Percentiles rank a stretch among this genome's conserved stretches.
Evolutionary conservation across 2,329 filamentous ascomycete genomes (phyloP).

Genomic region (Cercospora berteroae): DNA sequence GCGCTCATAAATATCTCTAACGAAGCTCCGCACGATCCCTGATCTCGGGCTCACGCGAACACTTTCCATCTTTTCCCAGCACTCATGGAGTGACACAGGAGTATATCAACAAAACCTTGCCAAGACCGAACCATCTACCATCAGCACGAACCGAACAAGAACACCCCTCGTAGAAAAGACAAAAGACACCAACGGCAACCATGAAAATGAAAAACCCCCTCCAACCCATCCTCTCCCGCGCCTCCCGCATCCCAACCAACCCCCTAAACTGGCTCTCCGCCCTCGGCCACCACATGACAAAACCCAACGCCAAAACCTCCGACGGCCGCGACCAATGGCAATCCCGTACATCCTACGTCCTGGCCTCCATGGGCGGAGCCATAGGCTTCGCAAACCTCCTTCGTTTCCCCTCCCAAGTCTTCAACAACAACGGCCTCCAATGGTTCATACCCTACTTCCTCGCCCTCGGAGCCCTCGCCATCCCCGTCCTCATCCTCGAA

Average conservation of each 20-base stretch:
- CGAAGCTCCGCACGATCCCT: background rate
- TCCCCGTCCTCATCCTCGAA: slow-evolving; percentile 57
- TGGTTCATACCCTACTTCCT: slow-evolving; percentile 61
- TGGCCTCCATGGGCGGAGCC: slow-evolving; percentile 59
- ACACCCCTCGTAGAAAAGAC: background rate
- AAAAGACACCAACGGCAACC: background rate
- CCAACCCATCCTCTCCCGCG: background rate
- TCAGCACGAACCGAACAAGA: background rate
- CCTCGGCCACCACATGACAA: slow-evolving; percentile 10
- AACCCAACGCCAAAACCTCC: slow-evolving; percentile 7
- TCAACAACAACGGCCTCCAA: slow-evolving; percentile 60
- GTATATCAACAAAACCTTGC: background rate
- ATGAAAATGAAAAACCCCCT: slow-evolving; percentile 8
- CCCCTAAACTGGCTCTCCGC: slow-evolving; percentile 1
- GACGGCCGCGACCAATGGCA: slow-evolving; percentile 56
- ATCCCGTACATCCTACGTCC: slow-evolving; percentile 55
- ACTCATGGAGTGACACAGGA: background rate
- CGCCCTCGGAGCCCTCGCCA: slow-evolving; percentile 56
- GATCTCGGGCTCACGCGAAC: background rate
- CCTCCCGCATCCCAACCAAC: slow-evolving; percentile 1
- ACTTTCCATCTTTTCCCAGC: background rate
- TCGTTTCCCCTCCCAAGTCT: slow-evolving; percentile 58
- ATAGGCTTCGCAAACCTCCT: slow-evolving; percentile 59
- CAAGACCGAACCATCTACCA: background rate
- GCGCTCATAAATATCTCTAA: background rate